Conservation (phyloP, 2,329 filamentous ascomycete genomes). For the Cladosporium phlei region DNA sequence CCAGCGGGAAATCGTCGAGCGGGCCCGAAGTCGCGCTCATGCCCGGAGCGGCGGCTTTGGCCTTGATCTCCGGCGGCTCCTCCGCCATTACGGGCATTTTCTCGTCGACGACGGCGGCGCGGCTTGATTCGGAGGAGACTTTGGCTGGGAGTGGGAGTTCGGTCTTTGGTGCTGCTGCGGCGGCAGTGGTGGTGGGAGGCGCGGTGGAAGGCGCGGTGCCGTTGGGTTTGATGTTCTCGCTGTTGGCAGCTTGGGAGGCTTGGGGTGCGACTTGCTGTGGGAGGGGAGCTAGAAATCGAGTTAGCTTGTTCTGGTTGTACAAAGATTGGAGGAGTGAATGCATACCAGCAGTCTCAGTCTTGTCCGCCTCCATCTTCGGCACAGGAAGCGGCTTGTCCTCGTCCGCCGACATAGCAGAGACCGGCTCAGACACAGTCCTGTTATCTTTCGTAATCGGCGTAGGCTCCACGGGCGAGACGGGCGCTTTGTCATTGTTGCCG, state of each 20-base stretch:
- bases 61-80: constrained; percentile 19
- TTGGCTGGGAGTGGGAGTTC: constrained; percentile 14
- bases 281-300: background rate
- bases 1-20: constrained; percentile 25
- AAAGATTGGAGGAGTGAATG: background rate
- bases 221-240: constrained; percentile 8
- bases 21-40: constrained; percentile 32
- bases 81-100: constrained; percentile 23
- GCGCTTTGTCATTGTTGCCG: too few species aligned
- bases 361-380: constrained; percentile 14
- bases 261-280: background rate
- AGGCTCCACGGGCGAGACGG: constrained; percentile 2
- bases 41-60: constrained; percentile 21
- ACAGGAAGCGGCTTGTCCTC: constrained; percentile 8
- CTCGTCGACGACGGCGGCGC: constrained; percentile 21
- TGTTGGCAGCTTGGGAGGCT: background rate
- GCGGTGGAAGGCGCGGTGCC: background rate
- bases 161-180: background rate
- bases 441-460: background rate
- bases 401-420: constrained; percentile 9
- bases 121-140: constrained; percentile 13
- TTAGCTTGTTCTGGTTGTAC: background rate
- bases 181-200: background rate
- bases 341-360: constrained; percentile 5
- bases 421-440: constrained; percentile 2